Conservation (phyloP, 2,329 filamentous ascomycete species). For the Fusarium buxicola region DNA sequence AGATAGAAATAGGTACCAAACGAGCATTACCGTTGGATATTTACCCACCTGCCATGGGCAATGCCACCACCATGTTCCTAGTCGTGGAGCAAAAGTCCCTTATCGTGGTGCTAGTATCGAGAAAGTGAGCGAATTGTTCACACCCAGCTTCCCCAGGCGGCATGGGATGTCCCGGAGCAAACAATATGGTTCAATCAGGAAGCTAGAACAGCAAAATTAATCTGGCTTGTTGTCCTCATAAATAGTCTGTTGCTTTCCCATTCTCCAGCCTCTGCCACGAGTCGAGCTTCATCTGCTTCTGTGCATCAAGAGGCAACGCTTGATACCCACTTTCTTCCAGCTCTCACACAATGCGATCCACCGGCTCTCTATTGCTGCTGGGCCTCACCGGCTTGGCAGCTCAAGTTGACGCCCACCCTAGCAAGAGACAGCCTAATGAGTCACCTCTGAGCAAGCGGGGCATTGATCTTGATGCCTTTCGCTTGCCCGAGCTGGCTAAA, state of each 20-base stretch:
- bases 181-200: constrained; percentile 25
- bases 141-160: background rate
- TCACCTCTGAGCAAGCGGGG: constrained; percentile 45
- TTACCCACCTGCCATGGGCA: background rate
- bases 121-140: constrained; percentile 5
- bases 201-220: background rate
- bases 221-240: background rate
- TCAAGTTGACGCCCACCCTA: constrained; percentile 49
- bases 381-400: constrained; percentile 50
- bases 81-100: constrained; percentile 24
- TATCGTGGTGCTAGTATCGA: background rate
- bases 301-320: background rate
- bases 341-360: constrained; percentile 46
- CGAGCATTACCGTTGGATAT: background rate
- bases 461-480: constrained; percentile 50
- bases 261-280: background rate
- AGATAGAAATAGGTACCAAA: background rate
- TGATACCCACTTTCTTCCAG: background rate
- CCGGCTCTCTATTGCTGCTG: constrained; percentile 45
- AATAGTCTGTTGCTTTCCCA: background rate
- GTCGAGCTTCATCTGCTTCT: background rate
- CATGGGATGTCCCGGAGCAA: constrained; percentile 17
- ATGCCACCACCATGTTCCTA: background rate
- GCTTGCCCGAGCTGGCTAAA: constrained; percentile 47
- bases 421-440: constrained; percentile 41